Evolutionary conservation across 2,329 filamentous ascomycete genomes (phyloP).

Genomic region (Monilinia vaccinii-corymbosi): DNA sequence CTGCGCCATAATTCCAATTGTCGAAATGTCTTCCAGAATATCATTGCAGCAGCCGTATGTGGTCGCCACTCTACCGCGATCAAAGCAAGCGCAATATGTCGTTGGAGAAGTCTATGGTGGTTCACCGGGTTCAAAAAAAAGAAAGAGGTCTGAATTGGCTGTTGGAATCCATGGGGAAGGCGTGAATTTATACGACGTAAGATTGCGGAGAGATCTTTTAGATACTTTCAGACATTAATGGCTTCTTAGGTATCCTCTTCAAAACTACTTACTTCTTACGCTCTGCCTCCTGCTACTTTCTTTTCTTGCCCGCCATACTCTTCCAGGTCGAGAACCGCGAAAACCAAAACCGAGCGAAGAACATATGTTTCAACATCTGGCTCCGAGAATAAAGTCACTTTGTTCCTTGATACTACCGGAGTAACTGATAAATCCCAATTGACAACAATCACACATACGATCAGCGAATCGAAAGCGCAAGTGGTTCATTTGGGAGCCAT

Average conservation of each 20-base stretch:
- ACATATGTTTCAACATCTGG: slow-evolving; percentile 49
- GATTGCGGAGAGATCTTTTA: slow-evolving; percentile 18
- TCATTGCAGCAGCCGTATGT: slow-evolving; percentile 57
- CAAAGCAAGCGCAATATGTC: slow-evolving; percentile 47
- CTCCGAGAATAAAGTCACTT: slow-evolving; percentile 42
- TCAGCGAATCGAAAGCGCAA: slow-evolving; percentile 33
- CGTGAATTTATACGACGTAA: slow-evolving; percentile 56
- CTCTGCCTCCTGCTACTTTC: slow-evolving; percentile 53
- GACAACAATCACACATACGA: slow-evolving; percentile 37
- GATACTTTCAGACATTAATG: slow-evolving; percentile 1
- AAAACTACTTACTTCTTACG: slow-evolving; percentile 56
- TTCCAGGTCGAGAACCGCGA: slow-evolving; percentile 37
- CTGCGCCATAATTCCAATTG: neutral
- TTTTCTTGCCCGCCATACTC: slow-evolving; percentile 56
- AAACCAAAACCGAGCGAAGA: slow-evolving; percentile 44
- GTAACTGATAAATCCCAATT: slow-evolving; percentile 44
- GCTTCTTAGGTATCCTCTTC: slow-evolving; percentile 47
- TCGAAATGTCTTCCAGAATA: slow-evolving; percentile 37
- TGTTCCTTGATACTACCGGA: slow-evolving; percentile 50
- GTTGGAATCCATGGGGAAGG: slow-evolving; percentile 58
- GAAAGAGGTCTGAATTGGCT: slow-evolving; percentile 53
- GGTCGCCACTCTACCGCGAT: slow-evolving; percentile 49
- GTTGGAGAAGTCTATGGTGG: slow-evolving; percentile 54
- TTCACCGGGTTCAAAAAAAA: slow-evolving; percentile 47
- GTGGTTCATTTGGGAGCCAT: slow-evolving; percentile 36